These are phyloP conservation scores for Aspergillus pseudonomiae DNA, from an alignment of 2,329 filamentous ascomycete genomes.

Conservation along the genomic window DNA sequence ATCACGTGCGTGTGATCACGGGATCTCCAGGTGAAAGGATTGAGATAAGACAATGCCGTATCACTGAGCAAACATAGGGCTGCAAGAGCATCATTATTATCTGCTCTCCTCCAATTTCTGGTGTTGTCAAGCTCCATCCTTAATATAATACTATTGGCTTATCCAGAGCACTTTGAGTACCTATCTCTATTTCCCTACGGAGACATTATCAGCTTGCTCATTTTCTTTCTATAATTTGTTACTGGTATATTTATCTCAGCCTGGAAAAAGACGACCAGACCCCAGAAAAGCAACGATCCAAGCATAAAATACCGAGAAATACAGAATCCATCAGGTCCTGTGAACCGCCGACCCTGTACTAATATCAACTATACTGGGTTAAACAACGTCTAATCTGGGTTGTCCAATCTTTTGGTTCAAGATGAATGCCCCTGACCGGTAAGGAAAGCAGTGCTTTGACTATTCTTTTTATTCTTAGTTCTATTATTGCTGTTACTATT, in stretches of 20 bases:
- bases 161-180: neutral
- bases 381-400: neutral
- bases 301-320: neutral
- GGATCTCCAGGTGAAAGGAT: constrained; percentile 5
- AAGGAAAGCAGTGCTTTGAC: constrained; percentile 22
- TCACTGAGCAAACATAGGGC: neutral
- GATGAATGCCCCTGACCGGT: constrained; percentile 56
- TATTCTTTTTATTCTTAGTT: neutral
- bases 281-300: neutral
- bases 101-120: neutral
- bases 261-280: neutral
- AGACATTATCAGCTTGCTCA: neutral
- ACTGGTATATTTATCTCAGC: neutral
- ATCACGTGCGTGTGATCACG: constrained; percentile 14
- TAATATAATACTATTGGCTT: neutral
- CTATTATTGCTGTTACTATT: neutral
- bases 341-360: neutral
- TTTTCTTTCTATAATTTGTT: neutral
- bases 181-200: neutral
- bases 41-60: neutral
- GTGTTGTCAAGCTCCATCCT: neutral
- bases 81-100: neutral
- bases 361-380: neutral
- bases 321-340: neutral
- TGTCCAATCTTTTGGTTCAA: constrained; percentile 16